Conservation (phyloP, 345 rosid genomes). For the Boechera retrofracta region DNA sequence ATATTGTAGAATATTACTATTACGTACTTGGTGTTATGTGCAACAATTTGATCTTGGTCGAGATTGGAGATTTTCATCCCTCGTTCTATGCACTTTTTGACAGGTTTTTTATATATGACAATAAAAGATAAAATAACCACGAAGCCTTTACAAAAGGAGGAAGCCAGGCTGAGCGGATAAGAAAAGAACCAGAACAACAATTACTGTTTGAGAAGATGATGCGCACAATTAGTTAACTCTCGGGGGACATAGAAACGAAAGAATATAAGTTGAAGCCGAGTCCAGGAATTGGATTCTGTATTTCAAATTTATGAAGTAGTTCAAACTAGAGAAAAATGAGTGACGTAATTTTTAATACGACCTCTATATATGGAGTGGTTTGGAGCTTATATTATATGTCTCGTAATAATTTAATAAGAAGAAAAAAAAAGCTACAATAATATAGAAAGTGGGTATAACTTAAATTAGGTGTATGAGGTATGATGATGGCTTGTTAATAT, state of each 20-base stretch:
- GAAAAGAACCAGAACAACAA: not conserved
- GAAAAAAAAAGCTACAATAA: not conserved
- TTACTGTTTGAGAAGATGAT: not conserved
- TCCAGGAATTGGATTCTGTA: not conserved
- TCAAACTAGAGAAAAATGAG: too few species aligned
- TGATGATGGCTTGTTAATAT: conserved; percentile 13
- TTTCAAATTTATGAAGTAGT: not conserved
- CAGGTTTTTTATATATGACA: not conserved
- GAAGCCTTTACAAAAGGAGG: not conserved
- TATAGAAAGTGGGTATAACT: conserved; percentile 25
- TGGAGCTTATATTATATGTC: not conserved
- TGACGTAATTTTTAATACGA: not conserved
- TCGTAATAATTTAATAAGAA: not conserved
- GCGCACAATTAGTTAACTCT: not conserved
- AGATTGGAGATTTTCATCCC: not conserved
- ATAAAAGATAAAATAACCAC: not conserved
- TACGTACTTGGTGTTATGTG: conserved; percentile 15
- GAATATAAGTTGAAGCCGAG: not conserved
- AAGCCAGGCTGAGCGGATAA: not conserved
- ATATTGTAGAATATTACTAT: not conserved
- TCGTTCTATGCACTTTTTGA: not conserved
- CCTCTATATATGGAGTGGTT: conserved; percentile 17
- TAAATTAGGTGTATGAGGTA: conserved; percentile 15
- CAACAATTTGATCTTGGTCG: conserved; percentile 12
- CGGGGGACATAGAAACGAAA: not conserved